phyloP scores from a whole-genome alignment of 495 filamentous ascomycete genomes.

The Acidiella bohemica region DNA sequence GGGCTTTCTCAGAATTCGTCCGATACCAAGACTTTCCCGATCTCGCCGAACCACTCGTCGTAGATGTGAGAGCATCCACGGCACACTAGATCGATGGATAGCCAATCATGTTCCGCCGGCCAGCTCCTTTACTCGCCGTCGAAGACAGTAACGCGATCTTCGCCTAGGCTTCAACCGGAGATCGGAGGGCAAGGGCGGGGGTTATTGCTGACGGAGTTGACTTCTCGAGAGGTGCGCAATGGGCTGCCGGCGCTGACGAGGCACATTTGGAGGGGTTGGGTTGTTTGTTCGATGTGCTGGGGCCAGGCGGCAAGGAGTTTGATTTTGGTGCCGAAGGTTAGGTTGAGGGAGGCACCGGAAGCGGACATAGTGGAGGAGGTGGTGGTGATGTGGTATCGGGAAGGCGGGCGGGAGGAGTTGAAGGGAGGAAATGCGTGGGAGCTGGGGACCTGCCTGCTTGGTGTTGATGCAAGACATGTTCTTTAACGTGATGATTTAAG shows the following conservation, averaged over 20 bases:
- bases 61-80: background rate
- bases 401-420: too few species aligned
- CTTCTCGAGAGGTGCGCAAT: background rate
- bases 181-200: too few species aligned
- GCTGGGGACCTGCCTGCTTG: background rate
- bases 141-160: too few species aligned
- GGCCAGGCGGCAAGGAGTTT: slow-evolving; percentile 14
- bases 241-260: background rate
- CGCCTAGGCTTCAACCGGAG: too few species aligned
- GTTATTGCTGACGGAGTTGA: background rate
- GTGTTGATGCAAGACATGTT: background rate
- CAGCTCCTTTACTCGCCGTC: background rate
- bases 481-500: background rate
- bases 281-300: background rate
- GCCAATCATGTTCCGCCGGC: background rate
- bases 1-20: background rate
- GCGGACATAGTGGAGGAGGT: too few species aligned
- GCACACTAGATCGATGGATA: background rate
- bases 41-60: slow-evolving; percentile 8
- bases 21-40: slow-evolving; percentile 3
- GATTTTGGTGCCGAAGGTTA: slow-evolving; percentile 22
- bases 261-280: background rate
- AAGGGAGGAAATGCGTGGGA: too few species aligned
- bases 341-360: too few species aligned
- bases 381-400: background rate